Conservation (phyloP, 2,329 filamentous ascomycete species). For the Coleophoma eucalyptorum region DNA sequence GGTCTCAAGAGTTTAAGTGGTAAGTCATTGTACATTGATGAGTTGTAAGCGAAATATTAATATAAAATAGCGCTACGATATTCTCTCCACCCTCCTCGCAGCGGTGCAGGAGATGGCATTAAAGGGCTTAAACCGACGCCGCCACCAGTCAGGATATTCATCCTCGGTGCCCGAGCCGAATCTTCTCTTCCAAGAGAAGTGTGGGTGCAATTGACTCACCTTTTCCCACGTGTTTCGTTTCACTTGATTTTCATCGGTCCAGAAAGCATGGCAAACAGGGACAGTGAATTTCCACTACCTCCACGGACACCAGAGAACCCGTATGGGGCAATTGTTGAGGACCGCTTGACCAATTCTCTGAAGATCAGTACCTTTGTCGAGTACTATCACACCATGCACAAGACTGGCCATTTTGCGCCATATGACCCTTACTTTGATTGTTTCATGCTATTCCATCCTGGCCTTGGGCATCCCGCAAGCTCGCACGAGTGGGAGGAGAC, state of each 20-base stretch:
- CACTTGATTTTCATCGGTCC: slow-evolving; percentile 94
- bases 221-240: slow-evolving; percentile 89
- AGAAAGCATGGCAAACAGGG: slow-evolving; percentile 91
- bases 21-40: slow-evolving; percentile 39
- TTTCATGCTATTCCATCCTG: slow-evolving; percentile 95
- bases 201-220: slow-evolving; percentile 90
- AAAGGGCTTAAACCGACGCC: slow-evolving; percentile 79
- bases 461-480: slow-evolving; percentile 88
- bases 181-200: slow-evolving; percentile 91
- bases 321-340: slow-evolving; percentile 91
- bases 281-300: slow-evolving; percentile 88
- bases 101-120: slow-evolving; percentile 69
- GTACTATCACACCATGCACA: slow-evolving; percentile 95
- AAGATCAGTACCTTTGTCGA: slow-evolving; percentile 98
- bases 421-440: slow-evolving; percentile 99
- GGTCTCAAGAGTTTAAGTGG: slow-evolving; percentile 92
- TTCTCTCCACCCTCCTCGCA: slow-evolving; percentile 81
- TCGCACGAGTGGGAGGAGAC: slow-evolving; percentile 94
- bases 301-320: slow-evolving; percentile 81
- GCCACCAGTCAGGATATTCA: slow-evolving; percentile 86
- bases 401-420: slow-evolving; percentile 84
- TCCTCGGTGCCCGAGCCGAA: slow-evolving; percentile 93
- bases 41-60: slow-evolving; percentile 7
- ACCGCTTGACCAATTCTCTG: slow-evolving; percentile 80
- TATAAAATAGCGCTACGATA: slow-evolving; percentile 72